Conservation (phyloP, 805 yeast genomes). For the Wickerhamomyces hampshirensis region DNA sequence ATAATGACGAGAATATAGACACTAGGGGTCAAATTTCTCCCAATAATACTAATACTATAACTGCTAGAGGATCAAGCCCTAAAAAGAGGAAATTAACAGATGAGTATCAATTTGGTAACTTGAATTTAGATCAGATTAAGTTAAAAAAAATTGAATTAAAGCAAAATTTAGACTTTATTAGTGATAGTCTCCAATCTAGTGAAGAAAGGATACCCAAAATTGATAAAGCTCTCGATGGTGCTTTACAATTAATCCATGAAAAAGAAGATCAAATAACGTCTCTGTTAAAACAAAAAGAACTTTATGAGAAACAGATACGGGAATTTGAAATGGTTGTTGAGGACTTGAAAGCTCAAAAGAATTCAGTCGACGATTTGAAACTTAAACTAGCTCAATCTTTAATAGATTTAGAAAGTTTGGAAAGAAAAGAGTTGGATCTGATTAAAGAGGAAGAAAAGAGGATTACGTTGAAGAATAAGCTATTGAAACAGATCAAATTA, state of each 20-base stretch:
- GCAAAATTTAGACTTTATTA: slow-evolving; percentile 1
- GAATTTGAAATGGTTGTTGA: not conserved
- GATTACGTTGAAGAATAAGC: slow-evolving; percentile 7
- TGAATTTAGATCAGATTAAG: slow-evolving; percentile 3
- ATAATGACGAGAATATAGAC: not conserved
- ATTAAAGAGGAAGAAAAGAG: slow-evolving; percentile 6
- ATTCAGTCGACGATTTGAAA: not conserved
- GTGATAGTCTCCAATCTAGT: too few species aligned
- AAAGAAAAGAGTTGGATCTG: slow-evolving; percentile 10
- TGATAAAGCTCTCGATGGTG: too few species aligned
- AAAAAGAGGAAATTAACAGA: slow-evolving; percentile 9
- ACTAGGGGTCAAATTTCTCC: too few species aligned
- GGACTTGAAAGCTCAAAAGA: not conserved
- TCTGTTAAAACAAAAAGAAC: not conserved
- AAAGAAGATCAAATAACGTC: not conserved
- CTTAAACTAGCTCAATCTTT: not conserved
- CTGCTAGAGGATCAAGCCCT: too few species aligned
- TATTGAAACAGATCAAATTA: slow-evolving; percentile 5
- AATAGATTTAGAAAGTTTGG: not conserved
- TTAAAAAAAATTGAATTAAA: slow-evolving; percentile 1
- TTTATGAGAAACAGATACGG: not conserved
- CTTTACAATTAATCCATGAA: not conserved
- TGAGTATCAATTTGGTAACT: not conserved
- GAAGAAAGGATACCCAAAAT: too few species aligned
- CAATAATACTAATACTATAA: too few species aligned